A percentile compares a stretch with the other conserved stretches of the same genome.
Evolutionary conservation across 805 yeast species (phyloP).

Genomic region (Lipomyces chichibuensis): DNA sequence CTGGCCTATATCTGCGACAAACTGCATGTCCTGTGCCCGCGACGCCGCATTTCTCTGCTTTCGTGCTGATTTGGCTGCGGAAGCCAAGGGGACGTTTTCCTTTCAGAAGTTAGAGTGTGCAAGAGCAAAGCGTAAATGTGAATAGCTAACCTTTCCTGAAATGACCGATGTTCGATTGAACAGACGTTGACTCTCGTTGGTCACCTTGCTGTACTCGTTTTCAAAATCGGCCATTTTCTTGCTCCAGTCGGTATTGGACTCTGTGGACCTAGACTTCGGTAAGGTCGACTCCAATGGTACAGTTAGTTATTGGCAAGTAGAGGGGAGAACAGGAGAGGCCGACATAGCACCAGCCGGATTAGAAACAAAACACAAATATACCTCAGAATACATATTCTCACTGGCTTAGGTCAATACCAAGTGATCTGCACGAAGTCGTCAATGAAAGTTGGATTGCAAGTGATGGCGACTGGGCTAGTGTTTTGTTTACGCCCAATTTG

Average conservation of each 20-base stretch:
- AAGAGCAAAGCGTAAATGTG: neutral
- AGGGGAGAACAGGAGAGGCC: neutral
- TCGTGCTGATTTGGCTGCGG: conserved; percentile 11
- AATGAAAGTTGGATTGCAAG: neutral
- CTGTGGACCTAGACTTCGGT: neutral
- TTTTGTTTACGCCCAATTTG: neutral
- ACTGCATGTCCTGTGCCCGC: conserved; percentile 38
- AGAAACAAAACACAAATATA: neutral
- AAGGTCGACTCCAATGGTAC: neutral
- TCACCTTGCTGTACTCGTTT: conserved; percentile 10
- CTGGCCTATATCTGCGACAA: conserved; percentile 44
- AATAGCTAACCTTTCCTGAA: conserved; percentile 9
- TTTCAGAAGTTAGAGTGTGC: neutral
- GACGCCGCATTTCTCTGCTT: conserved; percentile 27
- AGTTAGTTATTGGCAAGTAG: neutral
- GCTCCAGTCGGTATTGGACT: neutral
- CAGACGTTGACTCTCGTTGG: conserved; percentile 8
- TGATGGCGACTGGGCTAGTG: neutral
- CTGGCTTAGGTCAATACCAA: neutral
- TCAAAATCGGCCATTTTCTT: conserved; percentile 9
- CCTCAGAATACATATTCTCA: neutral
- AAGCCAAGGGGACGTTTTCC: conserved; percentile 15
- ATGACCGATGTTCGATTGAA: neutral
- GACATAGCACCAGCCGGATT: neutral
- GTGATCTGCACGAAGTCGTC: neutral